Conservation (phyloP, 1,284 basidiomycete species). For the Trichosporon asahii region DNA sequence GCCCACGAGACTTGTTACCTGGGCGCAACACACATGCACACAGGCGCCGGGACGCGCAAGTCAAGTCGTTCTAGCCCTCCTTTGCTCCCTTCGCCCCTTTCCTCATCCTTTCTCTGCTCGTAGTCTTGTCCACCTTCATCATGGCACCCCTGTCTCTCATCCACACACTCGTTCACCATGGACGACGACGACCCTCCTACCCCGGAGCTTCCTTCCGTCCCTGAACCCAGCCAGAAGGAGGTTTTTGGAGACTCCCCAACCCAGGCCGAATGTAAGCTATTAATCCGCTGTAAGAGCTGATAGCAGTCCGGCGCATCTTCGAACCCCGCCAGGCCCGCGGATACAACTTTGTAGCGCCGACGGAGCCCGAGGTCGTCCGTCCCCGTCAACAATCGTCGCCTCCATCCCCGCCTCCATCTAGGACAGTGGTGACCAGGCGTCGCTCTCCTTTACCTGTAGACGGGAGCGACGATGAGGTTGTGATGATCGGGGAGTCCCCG, state of each 20-base stretch:
- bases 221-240: too few species aligned
- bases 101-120: not conserved
- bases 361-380: not conserved
- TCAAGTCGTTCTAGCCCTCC: not conserved
- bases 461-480: not conserved
- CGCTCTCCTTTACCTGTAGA: too few species aligned
- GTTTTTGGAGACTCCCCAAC: too few species aligned
- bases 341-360: not conserved
- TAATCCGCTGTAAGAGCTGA: not conserved
- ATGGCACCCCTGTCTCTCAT: not conserved
- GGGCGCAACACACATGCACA: not conserved
- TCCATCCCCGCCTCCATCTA: not conserved
- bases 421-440: too few species aligned
- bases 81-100: not conserved
- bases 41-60: not conserved
- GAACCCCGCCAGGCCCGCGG: not conserved
- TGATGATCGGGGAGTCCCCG: not conserved
- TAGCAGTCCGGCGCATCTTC: not conserved
- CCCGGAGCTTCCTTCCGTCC: not conserved
- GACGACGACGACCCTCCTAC: too few species aligned
- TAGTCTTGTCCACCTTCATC: not conserved
- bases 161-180: too few species aligned
- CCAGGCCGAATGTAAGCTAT: not conserved
- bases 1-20: not conserved
- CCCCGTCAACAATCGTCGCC: not conserved